Conservation (phyloP, 1,284 basidiomycete genomes). For the Austroboletus niveus region DNA sequence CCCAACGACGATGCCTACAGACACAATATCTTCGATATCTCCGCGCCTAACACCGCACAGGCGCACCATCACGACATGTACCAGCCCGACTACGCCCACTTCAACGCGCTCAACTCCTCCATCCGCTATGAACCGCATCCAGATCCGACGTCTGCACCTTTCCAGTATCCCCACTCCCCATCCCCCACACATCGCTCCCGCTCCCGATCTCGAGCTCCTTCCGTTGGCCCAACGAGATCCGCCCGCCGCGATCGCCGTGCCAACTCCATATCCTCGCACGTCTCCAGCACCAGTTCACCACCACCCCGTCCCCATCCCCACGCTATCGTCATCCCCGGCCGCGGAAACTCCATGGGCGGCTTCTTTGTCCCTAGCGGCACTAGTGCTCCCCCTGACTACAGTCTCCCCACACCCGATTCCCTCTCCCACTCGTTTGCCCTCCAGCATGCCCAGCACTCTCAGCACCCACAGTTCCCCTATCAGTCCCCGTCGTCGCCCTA, state of each 20-base stretch:
- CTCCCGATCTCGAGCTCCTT: slow-evolving; percentile 48
- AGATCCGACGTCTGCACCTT: slow-evolving; percentile 32
- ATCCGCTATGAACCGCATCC: slow-evolving; percentile 57
- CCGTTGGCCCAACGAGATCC: slow-evolving; percentile 50
- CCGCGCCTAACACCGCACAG: slow-evolving; percentile 37
- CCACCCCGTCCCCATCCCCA: slow-evolving; percentile 42
- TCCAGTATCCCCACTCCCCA: slow-evolving; percentile 31
- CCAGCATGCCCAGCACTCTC: slow-evolving; percentile 11
- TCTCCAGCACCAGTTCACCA: slow-evolving; percentile 44
- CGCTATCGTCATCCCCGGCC: slow-evolving; percentile 59
- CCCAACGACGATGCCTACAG: slow-evolving; percentile 41
- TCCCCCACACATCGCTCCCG: slow-evolving; percentile 39
- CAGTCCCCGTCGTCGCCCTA: slow-evolving; percentile 27
- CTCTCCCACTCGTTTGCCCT: slow-evolving; percentile 32
- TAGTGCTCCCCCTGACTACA: slow-evolving; percentile 28
- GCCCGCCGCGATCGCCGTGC: slow-evolving; percentile 41
- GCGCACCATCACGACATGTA: slow-evolving; percentile 28
- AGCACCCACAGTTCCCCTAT: slow-evolving; percentile 24
- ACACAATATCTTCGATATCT: slow-evolving; percentile 75
- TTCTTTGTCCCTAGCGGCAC: slow-evolving; percentile 32
- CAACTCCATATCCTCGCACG: slow-evolving; percentile 49
- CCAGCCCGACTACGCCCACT: slow-evolving; percentile 36
- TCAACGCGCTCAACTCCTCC: slow-evolving; percentile 59
- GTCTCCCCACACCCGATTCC: slow-evolving; percentile 34
- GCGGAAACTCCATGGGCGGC: slow-evolving; percentile 29